Evolutionary conservation across 2,329 filamentous ascomycete genomes (phyloP).

Genomic region (Fusarium foetens): DNA sequence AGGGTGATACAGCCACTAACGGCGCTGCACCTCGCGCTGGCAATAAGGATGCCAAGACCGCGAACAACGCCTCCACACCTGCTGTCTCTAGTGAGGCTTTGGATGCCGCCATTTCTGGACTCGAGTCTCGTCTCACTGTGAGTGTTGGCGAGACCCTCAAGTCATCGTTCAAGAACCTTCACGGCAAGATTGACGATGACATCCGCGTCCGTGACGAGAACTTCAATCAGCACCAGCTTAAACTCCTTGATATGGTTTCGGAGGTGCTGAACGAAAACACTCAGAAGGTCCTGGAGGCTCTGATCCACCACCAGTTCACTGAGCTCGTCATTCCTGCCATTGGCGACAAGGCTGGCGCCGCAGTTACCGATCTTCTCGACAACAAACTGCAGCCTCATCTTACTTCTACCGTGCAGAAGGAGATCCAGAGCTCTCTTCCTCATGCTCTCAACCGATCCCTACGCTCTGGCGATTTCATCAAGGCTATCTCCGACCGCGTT

Average conservation of each 20-base stretch:
- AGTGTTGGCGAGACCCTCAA: slow-evolving; percentile 63
- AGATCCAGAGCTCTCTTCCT: slow-evolving; percentile 77
- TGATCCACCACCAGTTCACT: slow-evolving; percentile 81
- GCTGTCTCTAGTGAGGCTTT: slow-evolving; percentile 58
- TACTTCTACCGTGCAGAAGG: slow-evolving; percentile 73
- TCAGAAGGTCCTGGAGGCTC: slow-evolving; percentile 77
- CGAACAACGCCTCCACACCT: slow-evolving; percentile 35
- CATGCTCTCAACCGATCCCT: slow-evolving; percentile 65
- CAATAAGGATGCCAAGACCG: slow-evolving; percentile 51
- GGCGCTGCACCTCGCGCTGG: slow-evolving; percentile 51
- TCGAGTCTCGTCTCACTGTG: slow-evolving; percentile 62
- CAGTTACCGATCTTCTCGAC: slow-evolving; percentile 77
- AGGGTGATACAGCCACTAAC: slow-evolving; percentile 59
- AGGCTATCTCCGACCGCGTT: slow-evolving; percentile 75
- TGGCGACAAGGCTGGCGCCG: slow-evolving; percentile 71
- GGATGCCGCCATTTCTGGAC: slow-evolving; percentile 63
- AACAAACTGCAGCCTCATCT: slow-evolving; percentile 74
- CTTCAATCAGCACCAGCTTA: slow-evolving; percentile 64
- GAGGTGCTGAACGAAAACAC: slow-evolving; percentile 71
- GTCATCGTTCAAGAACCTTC: slow-evolving; percentile 68
- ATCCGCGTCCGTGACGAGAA: slow-evolving; percentile 61
- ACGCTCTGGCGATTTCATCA: slow-evolving; percentile 78
- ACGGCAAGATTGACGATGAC: slow-evolving; percentile 74
- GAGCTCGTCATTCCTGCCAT: slow-evolving; percentile 80
- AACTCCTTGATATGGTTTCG: slow-evolving; percentile 67